A percentile compares a stretch with the other conserved stretches of the same genome.
Evolutionary conservation across 1,284 basidiomycete species (phyloP).

Genomic region (Neonothopanus nambi): DNA sequence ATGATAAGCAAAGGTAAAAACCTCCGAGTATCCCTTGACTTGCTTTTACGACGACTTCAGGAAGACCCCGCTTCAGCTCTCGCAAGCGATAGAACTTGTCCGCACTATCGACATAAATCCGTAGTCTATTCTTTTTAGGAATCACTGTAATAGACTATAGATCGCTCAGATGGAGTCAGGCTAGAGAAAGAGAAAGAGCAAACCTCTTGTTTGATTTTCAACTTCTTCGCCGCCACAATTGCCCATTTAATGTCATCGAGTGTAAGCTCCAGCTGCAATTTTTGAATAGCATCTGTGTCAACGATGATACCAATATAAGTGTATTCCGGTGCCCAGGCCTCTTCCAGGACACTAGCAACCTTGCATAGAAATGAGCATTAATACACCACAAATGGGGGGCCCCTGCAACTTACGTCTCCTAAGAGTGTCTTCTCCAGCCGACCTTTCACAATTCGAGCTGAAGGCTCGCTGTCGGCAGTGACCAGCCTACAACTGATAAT

Average conservation of each 20-base stretch:
- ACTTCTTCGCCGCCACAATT: constrained; percentile 84
- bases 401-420: constrained; percentile 73
- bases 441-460: constrained; percentile 97
- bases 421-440: constrained; percentile 94
- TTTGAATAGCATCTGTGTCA: constrained; percentile 87
- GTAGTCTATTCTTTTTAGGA: constrained; percentile 76
- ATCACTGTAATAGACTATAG: constrained; percentile 71
- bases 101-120: constrained; percentile 83
- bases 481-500: constrained; percentile 97
- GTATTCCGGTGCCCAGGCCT: constrained; percentile 92
- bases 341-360: constrained; percentile 92
- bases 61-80: constrained; percentile 79
- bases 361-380: constrained; percentile 30
- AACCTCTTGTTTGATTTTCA: constrained; percentile 91
- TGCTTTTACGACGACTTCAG: constrained; percentile 88
- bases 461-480: constrained; percentile 80
- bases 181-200: not conserved
- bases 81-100: constrained; percentile 90
- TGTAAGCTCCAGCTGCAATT: constrained; percentile 93
- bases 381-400: not conserved
- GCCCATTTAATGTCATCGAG: constrained; percentile 94
- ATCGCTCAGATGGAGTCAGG: not conserved
- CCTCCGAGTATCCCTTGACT: constrained; percentile 8
- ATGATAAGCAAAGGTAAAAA: not conserved
- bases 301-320: constrained; percentile 95